Evolutionary conservation across 1,284 basidiomycete genomes (phyloP).

Genomic region (Sporisorium iseilematis-ciliati): DNA sequence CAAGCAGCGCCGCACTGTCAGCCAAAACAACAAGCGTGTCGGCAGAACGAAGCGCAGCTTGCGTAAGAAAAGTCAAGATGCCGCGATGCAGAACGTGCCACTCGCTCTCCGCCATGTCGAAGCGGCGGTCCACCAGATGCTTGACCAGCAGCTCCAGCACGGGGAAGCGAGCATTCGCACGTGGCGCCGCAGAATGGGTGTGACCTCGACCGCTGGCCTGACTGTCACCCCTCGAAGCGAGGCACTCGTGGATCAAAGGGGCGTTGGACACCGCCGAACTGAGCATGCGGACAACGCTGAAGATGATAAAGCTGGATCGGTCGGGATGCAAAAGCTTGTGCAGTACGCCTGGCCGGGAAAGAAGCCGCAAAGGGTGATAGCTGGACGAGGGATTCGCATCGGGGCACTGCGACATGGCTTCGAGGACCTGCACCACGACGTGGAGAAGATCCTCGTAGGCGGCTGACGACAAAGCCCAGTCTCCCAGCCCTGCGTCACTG

Average conservation of each 20-base stretch:
- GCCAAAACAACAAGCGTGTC: constrained; percentile 52
- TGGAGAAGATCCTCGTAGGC: constrained; percentile 38
- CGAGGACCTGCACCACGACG: constrained; percentile 26
- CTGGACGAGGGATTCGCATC: constrained; percentile 12
- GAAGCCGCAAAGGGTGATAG: constrained; percentile 26
- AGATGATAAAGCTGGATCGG: constrained; percentile 25
- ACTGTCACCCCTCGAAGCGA: constrained; percentile 22
- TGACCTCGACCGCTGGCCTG: neutral
- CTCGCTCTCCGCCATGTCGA: constrained; percentile 37
- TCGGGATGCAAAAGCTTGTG: constrained; percentile 42
- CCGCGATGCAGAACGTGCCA: constrained; percentile 42
- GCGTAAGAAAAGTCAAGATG: constrained; percentile 46
- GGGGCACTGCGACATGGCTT: constrained; percentile 27
- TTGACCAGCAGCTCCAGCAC: constrained; percentile 57
- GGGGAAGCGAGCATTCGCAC: constrained; percentile 44
- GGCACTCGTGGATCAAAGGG: constrained; percentile 39
- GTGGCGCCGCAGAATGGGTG: constrained; percentile 5
- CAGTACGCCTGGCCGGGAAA: constrained; percentile 29
- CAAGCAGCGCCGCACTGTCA: constrained; percentile 55
- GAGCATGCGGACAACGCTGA: constrained; percentile 32
- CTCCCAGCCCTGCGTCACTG: neutral
- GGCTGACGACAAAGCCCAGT: constrained; percentile 21
- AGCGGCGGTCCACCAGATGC: constrained; percentile 58
- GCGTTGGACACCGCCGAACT: constrained; percentile 29
- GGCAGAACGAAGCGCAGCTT: constrained; percentile 37